phyloP scores from a whole-genome alignment of 768 basidiomycete genomes.

The Rubroboletus pulcherrimus region DNA sequence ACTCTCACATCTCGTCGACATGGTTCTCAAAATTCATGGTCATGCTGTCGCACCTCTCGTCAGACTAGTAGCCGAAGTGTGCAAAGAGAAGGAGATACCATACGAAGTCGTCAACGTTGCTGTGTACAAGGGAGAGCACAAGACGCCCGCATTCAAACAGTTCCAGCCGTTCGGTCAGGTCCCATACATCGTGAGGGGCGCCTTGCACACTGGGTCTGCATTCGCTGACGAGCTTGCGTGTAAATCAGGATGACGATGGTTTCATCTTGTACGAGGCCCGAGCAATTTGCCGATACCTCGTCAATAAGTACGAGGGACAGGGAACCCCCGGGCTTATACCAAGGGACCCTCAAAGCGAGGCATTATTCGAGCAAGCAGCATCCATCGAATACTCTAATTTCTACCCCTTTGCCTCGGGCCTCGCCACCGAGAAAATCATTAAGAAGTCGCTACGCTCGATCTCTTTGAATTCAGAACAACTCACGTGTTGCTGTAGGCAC shows the following conservation, averaged over 20 bases:
- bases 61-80: slow-evolving; percentile 37
- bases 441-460: slow-evolving; percentile 40
- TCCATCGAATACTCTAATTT: slow-evolving; percentile 39
- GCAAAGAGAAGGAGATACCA: slow-evolving; percentile 37
- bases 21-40: slow-evolving; percentile 47
- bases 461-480: not conserved
- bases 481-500: slow-evolving; percentile 9
- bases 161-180: slow-evolving; percentile 41
- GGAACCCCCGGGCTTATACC: slow-evolving; percentile 21
- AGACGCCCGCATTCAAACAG: slow-evolving; percentile 20
- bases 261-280: slow-evolving; percentile 27
- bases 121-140: slow-evolving; percentile 34
- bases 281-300: slow-evolving; percentile 33
- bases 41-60: slow-evolving; percentile 35
- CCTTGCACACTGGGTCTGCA: not conserved
- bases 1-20: slow-evolving; percentile 9
- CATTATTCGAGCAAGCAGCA: slow-evolving; percentile 22
- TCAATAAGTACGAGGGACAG: slow-evolving; percentile 22
- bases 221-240: not conserved
- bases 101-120: slow-evolving; percentile 37
- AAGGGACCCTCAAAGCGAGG: slow-evolving; percentile 10
- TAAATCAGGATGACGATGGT: slow-evolving; percentile 29
- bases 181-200: slow-evolving; percentile 28
- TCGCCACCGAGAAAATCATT: slow-evolving; percentile 48
- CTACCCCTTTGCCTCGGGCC: slow-evolving; percentile 40